A percentile compares a stretch with the other conserved stretches of the same genome.
These are phyloP conservation scores for Nannochloris sp. DNA, from an alignment of 139 green algal species.

Conservation along the genomic window DNA sequence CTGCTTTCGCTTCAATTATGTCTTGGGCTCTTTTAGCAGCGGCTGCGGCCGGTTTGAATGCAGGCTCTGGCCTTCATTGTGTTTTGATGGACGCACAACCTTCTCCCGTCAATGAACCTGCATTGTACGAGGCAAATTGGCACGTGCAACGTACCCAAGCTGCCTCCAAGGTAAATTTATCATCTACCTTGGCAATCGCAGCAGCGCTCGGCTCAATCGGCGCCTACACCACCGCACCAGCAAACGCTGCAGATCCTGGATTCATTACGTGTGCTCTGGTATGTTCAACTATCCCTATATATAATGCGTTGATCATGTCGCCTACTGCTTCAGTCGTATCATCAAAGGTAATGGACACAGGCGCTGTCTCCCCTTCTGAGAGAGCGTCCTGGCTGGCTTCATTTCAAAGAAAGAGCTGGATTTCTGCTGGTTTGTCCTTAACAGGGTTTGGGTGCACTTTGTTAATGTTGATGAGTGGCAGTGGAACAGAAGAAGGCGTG, in stretches of 20 bases:
- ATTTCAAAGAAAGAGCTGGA: neutral
- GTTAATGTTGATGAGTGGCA: neutral
- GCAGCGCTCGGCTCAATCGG: neutral
- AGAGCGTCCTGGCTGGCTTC: neutral
- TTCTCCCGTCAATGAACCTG: neutral
- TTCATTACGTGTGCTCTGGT: neutral
- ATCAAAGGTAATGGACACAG: neutral
- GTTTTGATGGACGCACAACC: neutral
- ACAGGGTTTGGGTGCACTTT: neutral
- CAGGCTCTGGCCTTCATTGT: neutral
- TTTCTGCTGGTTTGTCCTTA: neutral
- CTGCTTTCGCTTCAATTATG: too few species aligned
- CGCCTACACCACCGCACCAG: constrained; percentile 1
- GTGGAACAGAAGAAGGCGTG: neutral
- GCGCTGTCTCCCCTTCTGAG: neutral
- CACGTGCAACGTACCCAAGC: neutral
- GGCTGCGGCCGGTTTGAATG: constrained; percentile 3
- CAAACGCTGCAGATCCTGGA: neutral
- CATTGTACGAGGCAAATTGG: neutral
- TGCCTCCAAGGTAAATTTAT: neutral
- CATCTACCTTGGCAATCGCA: neutral
- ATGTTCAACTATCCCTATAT: neutral
- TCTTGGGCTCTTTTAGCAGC: constrained; percentile 3
- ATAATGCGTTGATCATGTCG: neutral
- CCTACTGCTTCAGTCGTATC: neutral